These are phyloP conservation scores for Solanum boliviense DNA, from an alignment of 257 asterid genomes.

Conservation along the genomic window DNA sequence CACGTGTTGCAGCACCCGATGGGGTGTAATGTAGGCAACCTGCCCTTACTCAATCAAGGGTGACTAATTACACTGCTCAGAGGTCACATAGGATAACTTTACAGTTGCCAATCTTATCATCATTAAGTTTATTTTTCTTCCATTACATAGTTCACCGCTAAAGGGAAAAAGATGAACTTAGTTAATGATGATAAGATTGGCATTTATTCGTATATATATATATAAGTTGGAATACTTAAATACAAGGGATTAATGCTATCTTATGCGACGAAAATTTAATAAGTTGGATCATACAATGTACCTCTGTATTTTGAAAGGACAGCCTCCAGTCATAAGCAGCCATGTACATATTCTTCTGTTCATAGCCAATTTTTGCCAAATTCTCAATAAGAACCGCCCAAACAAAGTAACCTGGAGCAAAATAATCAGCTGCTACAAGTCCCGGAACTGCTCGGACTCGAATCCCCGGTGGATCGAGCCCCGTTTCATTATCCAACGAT, in stretches of 20 bases:
- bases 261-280: neutral
- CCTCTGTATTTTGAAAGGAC: constrained; percentile 8
- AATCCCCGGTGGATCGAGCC: constrained; percentile 15
- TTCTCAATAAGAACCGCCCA: constrained; percentile 9
- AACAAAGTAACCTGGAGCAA: constrained; percentile 2
- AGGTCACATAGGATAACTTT: neutral
- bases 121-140: neutral
- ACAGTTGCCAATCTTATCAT: neutral
- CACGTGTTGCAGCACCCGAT: neutral
- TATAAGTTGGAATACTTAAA: neutral
- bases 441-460: constrained; percentile 13
- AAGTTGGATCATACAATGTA: neutral
- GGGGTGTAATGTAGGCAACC: neutral
- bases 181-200: neutral
- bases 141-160: neutral
- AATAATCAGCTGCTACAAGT: constrained; percentile 9
- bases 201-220: neutral
- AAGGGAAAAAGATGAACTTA: neutral
- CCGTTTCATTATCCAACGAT: neutral
- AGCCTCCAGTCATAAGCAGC: constrained; percentile 17
- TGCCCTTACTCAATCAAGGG: neutral
- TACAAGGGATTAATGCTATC: neutral
- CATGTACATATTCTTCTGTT: constrained; percentile 11
- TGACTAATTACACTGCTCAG: neutral
- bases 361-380: constrained; percentile 7